Conservation (phyloP, 192 early-diverging fungal genomes). For the Podila epigama region DNA sequence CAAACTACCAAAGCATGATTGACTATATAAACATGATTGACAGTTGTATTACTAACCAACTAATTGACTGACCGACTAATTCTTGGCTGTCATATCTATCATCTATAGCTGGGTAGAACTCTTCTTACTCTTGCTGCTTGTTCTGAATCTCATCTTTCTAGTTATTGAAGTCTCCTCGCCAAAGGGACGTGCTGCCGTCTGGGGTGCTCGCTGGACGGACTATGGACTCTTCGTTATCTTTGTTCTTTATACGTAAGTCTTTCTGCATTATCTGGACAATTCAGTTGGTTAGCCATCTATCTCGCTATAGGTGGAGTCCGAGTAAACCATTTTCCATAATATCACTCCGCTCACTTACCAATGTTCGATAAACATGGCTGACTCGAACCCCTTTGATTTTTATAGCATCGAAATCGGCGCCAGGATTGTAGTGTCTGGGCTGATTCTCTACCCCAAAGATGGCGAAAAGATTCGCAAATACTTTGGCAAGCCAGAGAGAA, state of each 20-base stretch:
- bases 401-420: constrained; percentile 45
- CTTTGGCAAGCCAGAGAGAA: constrained; percentile 32
- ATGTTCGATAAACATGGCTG: too few relatives aligned
- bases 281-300: too few relatives aligned
- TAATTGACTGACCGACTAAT: background rate
- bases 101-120: constrained; percentile 56
- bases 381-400: too few relatives aligned
- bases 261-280: too few relatives aligned
- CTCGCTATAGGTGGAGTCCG: too few relatives aligned
- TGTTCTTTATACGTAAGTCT: constrained; percentile 59
- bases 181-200: constrained; percentile 23
- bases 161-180: constrained; percentile 49
- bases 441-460: constrained; percentile 44
- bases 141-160: constrained; percentile 51
- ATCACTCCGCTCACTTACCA: too few relatives aligned
- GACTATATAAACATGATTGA: background rate
- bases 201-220: constrained; percentile 57
- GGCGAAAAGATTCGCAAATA: constrained; percentile 34
- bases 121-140: constrained; percentile 53
- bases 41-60: background rate
- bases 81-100: background rate
- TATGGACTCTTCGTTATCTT: constrained; percentile 58
- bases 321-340: too few relatives aligned
- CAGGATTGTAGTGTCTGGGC: constrained; percentile 50
- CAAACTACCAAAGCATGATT: too few relatives aligned